A percentile compares a stretch with the other conserved stretches of the same genome.
phyloP scores from a whole-genome alignment of 2,329 filamentous ascomycete species.

The Venturia effusa region DNA sequence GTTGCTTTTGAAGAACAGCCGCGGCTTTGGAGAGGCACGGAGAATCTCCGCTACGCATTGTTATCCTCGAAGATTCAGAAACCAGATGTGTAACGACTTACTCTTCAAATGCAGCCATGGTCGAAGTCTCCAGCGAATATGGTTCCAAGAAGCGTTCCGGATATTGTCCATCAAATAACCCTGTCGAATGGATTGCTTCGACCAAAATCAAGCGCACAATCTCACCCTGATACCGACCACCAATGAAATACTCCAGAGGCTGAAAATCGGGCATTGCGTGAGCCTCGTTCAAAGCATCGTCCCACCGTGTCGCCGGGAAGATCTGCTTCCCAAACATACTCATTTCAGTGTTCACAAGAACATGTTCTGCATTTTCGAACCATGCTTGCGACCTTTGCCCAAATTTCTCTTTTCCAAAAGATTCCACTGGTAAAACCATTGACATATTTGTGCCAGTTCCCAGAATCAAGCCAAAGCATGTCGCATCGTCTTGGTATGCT shows the following conservation, averaged over 20 bases:
- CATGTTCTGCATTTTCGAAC: conserved; percentile 46
- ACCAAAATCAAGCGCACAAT: conserved; percentile 50
- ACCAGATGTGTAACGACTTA: conserved; percentile 13
- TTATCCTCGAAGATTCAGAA: background rate
- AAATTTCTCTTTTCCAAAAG: conserved; percentile 45
- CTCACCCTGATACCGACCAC: conserved; percentile 53
- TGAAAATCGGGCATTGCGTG: conserved; percentile 52
- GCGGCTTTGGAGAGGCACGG: conserved; percentile 29
- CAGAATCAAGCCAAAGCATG: conserved; percentile 52
- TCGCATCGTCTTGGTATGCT: conserved; percentile 49
- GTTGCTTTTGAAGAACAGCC: conserved; percentile 39
- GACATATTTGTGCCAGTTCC: conserved; percentile 56
- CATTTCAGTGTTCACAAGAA: conserved; percentile 55
- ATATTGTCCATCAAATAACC: conserved; percentile 46
- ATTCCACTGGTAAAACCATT: conserved; percentile 47
- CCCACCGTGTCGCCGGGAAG: conserved; percentile 50
- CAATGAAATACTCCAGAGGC: conserved; percentile 53
- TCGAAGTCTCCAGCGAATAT: conserved; percentile 49
- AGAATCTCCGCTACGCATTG: conserved; percentile 25
- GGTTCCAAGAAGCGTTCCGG: conserved; percentile 44
- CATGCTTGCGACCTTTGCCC: conserved; percentile 42
- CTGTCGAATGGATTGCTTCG: conserved; percentile 45
- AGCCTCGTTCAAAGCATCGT: conserved; percentile 46
- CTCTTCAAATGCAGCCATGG: conserved; percentile 46
- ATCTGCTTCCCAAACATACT: conserved; percentile 55